Evolutionary conservation across 768 basidiomycete species (phyloP).

Genomic region (Peribolospora baueri): DNA sequence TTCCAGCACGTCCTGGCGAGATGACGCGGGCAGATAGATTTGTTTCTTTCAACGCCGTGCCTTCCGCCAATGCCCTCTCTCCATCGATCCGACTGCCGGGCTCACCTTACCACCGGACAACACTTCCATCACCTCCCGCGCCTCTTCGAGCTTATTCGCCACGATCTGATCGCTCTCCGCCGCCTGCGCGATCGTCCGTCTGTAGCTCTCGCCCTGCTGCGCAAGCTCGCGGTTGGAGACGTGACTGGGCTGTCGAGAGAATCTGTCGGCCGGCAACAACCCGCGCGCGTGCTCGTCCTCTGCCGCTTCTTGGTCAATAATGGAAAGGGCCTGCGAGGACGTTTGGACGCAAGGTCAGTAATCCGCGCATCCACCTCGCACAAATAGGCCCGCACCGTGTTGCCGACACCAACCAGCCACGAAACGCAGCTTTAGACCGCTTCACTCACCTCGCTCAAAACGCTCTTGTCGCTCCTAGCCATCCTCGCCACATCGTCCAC

Average conservation of each 20-base stretch:
- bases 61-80: no score
- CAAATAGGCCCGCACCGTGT: not conserved
- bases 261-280: slow-evolving; percentile 14
- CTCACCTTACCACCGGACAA: slow-evolving; percentile 43
- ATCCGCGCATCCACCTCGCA: not conserved
- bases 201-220: slow-evolving; percentile 44
- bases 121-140: slow-evolving; percentile 46
- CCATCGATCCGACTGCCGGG: not conserved
- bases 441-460: slow-evolving; percentile 46
- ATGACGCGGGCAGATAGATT: no score
- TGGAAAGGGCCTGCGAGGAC: slow-evolving; percentile 45
- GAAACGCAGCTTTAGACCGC: not conserved
- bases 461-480: slow-evolving; percentile 32
- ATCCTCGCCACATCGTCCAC: slow-evolving; percentile 49
- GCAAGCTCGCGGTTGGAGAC: slow-evolving; percentile 53
- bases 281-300: slow-evolving; percentile 21
- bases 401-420: not conserved
- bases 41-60: no score
- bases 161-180: slow-evolving; percentile 50
- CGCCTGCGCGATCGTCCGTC: slow-evolving; percentile 46
- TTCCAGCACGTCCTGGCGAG: slow-evolving; percentile 37
- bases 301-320: slow-evolving; percentile 49
- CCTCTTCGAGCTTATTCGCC: slow-evolving; percentile 63
- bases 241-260: slow-evolving; percentile 39
- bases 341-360: not conserved